Conservation (phyloP, 2,329 filamentous ascomycete species). For the Tolypocladium endophyticum region DNA sequence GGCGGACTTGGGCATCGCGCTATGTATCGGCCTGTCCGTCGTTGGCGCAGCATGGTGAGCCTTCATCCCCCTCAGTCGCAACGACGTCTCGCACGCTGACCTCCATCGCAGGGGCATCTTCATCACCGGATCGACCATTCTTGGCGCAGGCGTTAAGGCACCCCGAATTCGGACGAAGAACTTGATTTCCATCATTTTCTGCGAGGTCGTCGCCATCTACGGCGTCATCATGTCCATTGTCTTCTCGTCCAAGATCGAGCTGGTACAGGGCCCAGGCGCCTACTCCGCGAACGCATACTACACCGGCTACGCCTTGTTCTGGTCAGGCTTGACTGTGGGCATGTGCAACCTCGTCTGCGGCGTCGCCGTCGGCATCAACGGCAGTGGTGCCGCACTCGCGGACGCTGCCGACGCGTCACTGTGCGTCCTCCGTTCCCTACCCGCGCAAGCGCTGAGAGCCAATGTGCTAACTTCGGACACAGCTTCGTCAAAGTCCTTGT, state of each 20-base stretch:
- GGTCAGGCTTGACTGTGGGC: slow-evolving; percentile 88
- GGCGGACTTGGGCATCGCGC: slow-evolving; percentile 80
- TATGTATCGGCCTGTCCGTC: slow-evolving; percentile 93
- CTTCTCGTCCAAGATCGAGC: slow-evolving; percentile 78
- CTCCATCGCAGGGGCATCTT: slow-evolving; percentile 74
- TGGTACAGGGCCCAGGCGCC: slow-evolving; percentile 51
- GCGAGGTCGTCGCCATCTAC: slow-evolving; percentile 99
- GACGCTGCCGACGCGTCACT: slow-evolving; percentile 87
- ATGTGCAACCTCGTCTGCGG: slow-evolving; percentile 94
- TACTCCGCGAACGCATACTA: slow-evolving; percentile 78
- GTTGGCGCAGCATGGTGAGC: slow-evolving; percentile 92
- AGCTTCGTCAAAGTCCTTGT: slow-evolving; percentile 99
- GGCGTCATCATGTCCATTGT: slow-evolving; percentile 99
- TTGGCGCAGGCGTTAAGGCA: slow-evolving; percentile 92
- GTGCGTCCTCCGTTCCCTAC: slow-evolving; percentile 40
- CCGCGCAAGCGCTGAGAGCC: neutral
- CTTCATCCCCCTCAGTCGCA: neutral
- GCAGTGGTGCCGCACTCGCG: slow-evolving; percentile 88
- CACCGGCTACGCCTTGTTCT: slow-evolving; percentile 92
- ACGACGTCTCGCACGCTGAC: slow-evolving; percentile 3
- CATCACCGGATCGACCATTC: slow-evolving; percentile 93
- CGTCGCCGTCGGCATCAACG: slow-evolving; percentile 95
- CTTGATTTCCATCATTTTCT: slow-evolving; percentile 99
- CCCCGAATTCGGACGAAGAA: slow-evolving; percentile 99
- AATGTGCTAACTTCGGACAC: slow-evolving; percentile 10